These are phyloP conservation scores for Trichoderma atrobrunneum DNA, from an alignment of 2,329 filamentous ascomycete species.

Conservation along the genomic window DNA sequence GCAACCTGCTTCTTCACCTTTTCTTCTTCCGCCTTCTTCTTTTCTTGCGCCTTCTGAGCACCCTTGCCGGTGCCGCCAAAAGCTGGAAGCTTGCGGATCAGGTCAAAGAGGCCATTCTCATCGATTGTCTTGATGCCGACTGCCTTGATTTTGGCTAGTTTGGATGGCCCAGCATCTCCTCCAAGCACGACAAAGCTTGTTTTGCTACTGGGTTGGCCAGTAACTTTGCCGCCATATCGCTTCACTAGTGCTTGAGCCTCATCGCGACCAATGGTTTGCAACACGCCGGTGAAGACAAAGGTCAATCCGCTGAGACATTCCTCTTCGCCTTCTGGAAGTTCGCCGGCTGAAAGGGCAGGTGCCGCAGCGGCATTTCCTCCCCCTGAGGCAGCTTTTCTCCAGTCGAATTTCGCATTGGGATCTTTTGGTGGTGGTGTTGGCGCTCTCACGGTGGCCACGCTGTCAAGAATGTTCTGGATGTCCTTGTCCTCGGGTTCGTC, in stretches of 20 bases:
- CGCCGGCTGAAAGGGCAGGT: conserved; percentile 61
- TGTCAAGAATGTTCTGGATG: conserved; percentile 77
- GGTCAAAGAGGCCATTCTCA: conserved; percentile 84
- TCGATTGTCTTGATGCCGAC: conserved; percentile 86
- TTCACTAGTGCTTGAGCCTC: conserved; percentile 86
- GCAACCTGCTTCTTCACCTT: conserved; percentile 77
- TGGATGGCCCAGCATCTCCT: conserved; percentile 87
- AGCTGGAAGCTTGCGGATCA: conserved; percentile 77
- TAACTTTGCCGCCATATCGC: conserved; percentile 90
- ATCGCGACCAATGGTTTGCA: conserved; percentile 76
- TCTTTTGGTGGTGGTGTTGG: conserved; percentile 78
- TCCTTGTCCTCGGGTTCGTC: conserved; percentile 67
- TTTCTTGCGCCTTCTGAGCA: conserved; percentile 79
- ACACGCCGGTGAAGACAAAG: conserved; percentile 92
- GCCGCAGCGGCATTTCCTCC: conserved; percentile 59
- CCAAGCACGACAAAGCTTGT: conserved; percentile 93
- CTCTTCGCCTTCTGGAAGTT: conserved; percentile 78
- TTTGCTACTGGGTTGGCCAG: conserved; percentile 79
- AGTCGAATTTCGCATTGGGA: conserved; percentile 75
- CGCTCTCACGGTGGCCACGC: conserved; percentile 76
- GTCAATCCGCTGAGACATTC: conserved; percentile 87
- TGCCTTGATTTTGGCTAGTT: conserved; percentile 79
- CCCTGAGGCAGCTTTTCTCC: conserved; percentile 57
- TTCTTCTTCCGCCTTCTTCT: conserved; percentile 79
- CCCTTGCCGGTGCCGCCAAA: conserved; percentile 86